Conservation (phyloP, 306 rosid genomes). For the Hippophae rhamnoides region DNA sequence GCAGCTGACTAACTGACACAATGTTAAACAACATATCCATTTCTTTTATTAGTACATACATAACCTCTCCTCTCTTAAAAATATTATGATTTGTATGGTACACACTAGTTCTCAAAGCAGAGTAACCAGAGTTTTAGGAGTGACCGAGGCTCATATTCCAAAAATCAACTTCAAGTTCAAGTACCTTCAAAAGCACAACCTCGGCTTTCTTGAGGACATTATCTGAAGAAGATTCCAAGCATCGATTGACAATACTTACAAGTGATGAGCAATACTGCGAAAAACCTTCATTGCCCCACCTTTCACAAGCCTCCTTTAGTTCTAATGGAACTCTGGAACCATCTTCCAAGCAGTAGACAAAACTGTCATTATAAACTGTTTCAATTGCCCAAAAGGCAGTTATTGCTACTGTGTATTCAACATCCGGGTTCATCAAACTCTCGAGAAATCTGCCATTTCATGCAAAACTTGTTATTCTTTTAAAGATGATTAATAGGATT, state of each 20-base stretch:
- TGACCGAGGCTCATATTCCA: constrained; percentile 63
- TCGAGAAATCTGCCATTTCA: constrained; percentile 55
- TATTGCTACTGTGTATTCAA: constrained; percentile 51
- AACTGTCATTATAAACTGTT: constrained; percentile 80
- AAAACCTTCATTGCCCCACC: constrained; percentile 81
- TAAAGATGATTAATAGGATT: no score
- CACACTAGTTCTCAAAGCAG: no score
- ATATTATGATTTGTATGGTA: no score
- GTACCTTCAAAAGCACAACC: constrained; percentile 33
- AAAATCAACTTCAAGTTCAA: constrained; percentile 64
- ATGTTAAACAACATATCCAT: no score
- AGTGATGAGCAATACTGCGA: constrained; percentile 53
- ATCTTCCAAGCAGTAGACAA: constrained; percentile 55
- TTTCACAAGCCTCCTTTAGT: constrained; percentile 51
- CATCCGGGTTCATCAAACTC: constrained; percentile 45
- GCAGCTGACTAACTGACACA: no score
- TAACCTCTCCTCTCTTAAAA: no score
- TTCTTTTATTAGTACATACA: no score
- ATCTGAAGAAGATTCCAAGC: constrained; percentile 30
- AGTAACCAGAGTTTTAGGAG: constrained; percentile 4
- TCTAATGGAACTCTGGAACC: constrained; percentile 54
- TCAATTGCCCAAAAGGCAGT: constrained; percentile 75
- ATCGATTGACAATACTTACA: constrained; percentile 32
- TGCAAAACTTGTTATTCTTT: neutral
- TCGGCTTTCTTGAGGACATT: constrained; percentile 41